These are phyloP conservation scores for Aristolochia californica DNA, from an alignment of 164 flowering plant species.

Conservation along the genomic window DNA sequence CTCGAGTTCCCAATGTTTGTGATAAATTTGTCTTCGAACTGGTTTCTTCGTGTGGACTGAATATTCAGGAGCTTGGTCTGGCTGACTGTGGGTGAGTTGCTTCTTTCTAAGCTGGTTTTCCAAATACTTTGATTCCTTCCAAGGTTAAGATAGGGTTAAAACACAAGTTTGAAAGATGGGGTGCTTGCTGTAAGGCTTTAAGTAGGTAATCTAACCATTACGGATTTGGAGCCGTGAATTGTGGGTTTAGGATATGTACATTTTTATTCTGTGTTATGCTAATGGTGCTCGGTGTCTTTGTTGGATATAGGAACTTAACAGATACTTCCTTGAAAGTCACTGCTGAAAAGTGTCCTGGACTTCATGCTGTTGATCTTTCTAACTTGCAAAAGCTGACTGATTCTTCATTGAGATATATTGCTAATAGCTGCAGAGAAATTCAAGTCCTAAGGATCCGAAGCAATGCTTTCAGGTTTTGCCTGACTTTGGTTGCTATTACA, in stretches of 20 bases:
- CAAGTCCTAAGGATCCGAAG: conserved; percentile 42
- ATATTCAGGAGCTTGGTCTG: conserved; percentile 62
- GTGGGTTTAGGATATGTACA: not conserved
- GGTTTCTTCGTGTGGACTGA: conserved; percentile 28
- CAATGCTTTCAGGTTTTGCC: conserved; percentile 59
- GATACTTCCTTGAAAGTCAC: conserved; percentile 59
- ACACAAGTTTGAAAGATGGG: not conserved
- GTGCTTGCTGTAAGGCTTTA: not conserved
- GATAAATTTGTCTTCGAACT: conserved; percentile 50
- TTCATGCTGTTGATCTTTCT: conserved; percentile 48
- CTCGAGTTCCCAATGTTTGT: conserved; percentile 38
- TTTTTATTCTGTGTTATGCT: not conserved
- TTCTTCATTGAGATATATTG: conserved; percentile 46
- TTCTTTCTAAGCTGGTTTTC: not conserved
- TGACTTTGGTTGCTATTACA: not conserved
- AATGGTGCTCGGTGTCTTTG: not conserved
- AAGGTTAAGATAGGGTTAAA: not conserved
- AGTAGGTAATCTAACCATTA: not conserved
- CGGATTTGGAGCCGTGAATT: not conserved
- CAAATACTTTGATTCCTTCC: not conserved
- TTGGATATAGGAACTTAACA: conserved; percentile 58
- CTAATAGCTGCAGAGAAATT: conserved; percentile 59
- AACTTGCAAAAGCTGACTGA: conserved; percentile 67
- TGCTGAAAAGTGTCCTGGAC: conserved; percentile 38
- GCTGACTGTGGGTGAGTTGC: conserved; percentile 51